A percentile compares a stretch with the other conserved stretches of the same genome.
phyloP scores from a whole-genome alignment of 1,284 basidiomycete genomes.

The Heterobasidion occidentale region DNA sequence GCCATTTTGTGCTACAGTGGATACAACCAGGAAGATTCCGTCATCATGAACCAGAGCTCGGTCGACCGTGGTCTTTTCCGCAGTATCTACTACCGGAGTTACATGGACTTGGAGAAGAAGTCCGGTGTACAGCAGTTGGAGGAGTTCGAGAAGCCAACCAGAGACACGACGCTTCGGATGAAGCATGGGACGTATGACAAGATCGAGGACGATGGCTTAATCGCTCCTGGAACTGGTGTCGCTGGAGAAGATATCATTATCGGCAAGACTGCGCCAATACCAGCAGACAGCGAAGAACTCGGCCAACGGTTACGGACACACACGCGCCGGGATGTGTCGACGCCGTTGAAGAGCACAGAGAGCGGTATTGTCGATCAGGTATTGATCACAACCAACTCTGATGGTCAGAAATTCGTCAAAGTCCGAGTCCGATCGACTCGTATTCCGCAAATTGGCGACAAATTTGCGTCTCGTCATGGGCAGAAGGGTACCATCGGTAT shows the following conservation, averaged over 20 bases:
- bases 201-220: conserved; percentile 92
- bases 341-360: conserved; percentile 96
- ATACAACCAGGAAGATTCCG: conserved; percentile 99
- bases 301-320: conserved; percentile 91
- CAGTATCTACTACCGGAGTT: conserved; percentile 97
- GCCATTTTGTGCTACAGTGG: conserved; percentile 98
- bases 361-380: conserved; percentile 98
- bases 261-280: conserved; percentile 97
- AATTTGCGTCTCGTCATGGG: conserved; percentile 98
- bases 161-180: conserved; percentile 91
- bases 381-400: conserved; percentile 90
- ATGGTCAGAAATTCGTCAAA: conserved; percentile 98
- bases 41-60: conserved; percentile 99
- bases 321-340: conserved; percentile 91
- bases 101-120: conserved; percentile 98
- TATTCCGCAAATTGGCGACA: conserved; percentile 97
- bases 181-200: conserved; percentile 99
- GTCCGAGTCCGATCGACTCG: conserved; percentile 93
- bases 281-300: conserved; percentile 93
- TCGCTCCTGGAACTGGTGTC: conserved; percentile 93
- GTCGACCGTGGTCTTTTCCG: conserved; percentile 98
- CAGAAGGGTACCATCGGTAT: conserved; percentile 99
- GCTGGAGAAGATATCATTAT: conserved; percentile 98
- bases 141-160: conserved; percentile 95
- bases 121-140: conserved; percentile 89